Percentiles rank a stretch among this genome's conserved stretches.
phyloP scores from a whole-genome alignment of 2,329 filamentous ascomycete species.

The Ceratocystis eucalypticola region DNA sequence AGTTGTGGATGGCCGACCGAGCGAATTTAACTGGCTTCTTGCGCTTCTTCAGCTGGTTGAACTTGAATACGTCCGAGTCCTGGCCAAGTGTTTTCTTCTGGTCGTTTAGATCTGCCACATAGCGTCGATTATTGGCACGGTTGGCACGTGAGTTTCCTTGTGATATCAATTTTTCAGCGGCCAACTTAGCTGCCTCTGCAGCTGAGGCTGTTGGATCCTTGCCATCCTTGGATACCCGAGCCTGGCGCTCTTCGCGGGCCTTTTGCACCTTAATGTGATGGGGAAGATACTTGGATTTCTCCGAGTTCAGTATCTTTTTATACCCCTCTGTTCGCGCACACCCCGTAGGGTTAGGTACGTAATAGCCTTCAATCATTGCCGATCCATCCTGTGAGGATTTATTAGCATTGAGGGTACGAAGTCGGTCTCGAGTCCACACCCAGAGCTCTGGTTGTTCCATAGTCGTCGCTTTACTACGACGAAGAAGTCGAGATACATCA shows the following conservation, averaged over 20 bases:
- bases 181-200: constrained; percentile 56
- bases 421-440: constrained; percentile 43
- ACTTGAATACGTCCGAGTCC: constrained; percentile 84
- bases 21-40: constrained; percentile 99
- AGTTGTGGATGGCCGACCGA: constrained; percentile 94
- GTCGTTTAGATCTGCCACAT: constrained; percentile 87
- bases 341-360: constrained; percentile 74
- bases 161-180: constrained; percentile 64
- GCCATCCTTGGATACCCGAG: constrained; percentile 50
- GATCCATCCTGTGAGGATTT: constrained; percentile 6
- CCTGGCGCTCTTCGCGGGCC: constrained; percentile 80
- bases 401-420: constrained; percentile 40
- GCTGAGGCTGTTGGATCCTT: constrained; percentile 53
- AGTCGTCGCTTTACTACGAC: constrained; percentile 29
- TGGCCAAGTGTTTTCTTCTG: constrained; percentile 75
- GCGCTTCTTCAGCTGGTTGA: constrained; percentile 98
- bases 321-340: constrained; percentile 83
- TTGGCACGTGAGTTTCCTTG: constrained; percentile 88
- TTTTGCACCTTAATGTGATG: constrained; percentile 95
- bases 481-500: constrained; percentile 36
- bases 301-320: constrained; percentile 89
- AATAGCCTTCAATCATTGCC: constrained; percentile 46
- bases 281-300: constrained; percentile 95
- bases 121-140: constrained; percentile 86
- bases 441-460: constrained; percentile 41